A percentile compares a stretch with the other conserved stretches of the same genome.
phyloP scores from a whole-genome alignment of 306 rosid species.

The Morella rubra region DNA sequence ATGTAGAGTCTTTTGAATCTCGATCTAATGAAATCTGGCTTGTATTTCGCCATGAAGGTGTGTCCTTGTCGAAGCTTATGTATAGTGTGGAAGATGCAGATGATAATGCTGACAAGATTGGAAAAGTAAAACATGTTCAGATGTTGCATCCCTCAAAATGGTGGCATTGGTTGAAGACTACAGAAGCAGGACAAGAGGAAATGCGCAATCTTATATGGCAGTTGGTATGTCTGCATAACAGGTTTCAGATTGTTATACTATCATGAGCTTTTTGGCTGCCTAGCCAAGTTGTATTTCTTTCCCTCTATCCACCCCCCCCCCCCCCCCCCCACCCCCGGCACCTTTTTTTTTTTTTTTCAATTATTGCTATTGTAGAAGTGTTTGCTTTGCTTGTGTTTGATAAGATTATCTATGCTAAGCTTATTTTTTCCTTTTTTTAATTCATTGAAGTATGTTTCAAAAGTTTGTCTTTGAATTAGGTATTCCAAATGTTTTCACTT shows the following conservation, averaged over 20 bases:
- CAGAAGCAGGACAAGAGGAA: slow-evolving; percentile 85
- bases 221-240: slow-evolving; percentile 58
- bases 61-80: slow-evolving; percentile 79
- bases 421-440: background rate
- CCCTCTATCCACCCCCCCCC: background rate
- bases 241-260: background rate
- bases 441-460: background rate
- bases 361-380: background rate
- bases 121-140: slow-evolving; percentile 54
- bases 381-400: slow-evolving; percentile 5
- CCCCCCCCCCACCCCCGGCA: too few relatives aligned
- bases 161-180: slow-evolving; percentile 98
- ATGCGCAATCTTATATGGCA: slow-evolving; percentile 87
- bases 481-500: background rate
- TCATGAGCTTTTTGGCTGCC: background rate
- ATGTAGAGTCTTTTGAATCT: too few relatives aligned
- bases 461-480: slow-evolving; percentile 4
- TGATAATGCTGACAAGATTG: slow-evolving; percentile 39
- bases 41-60: slow-evolving; percentile 78
- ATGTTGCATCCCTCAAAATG: slow-evolving; percentile 83
- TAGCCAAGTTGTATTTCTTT: background rate
- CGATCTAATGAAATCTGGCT: slow-evolving; percentile 93
- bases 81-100: slow-evolving; percentile 64
- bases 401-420: too few relatives aligned
- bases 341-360: too few relatives aligned